Evolutionary conservation across 306 rosid species (phyloP), one percentile per base, ranked within the genome.

Genomic region (Boehmeria nivea): DNA sequence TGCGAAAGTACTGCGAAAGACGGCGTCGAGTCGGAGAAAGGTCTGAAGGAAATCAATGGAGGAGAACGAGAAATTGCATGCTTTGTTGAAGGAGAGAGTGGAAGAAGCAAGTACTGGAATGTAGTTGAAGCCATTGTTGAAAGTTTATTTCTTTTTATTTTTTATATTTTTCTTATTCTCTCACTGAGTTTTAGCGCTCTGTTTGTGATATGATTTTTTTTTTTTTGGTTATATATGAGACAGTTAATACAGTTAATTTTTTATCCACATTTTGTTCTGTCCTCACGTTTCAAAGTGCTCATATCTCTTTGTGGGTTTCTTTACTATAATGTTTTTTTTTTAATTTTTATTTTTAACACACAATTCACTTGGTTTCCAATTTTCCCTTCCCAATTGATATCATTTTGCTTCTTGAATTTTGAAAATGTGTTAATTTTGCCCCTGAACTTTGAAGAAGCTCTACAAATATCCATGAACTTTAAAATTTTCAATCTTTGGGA

Each of bases 51-150:
- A 58, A 61, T 8, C 54, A 59, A 71, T 55, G 78, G 61, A 71
- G 39, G 5, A 43, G 68, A 44, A 49, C 64, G 26, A 37, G 48
- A 55, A 69, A 27, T 20, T 25, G 54, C 39, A n/a, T 65, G 88
- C 51, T 74, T 82, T 1, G 68, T 51, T 37, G 81, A 60, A 70
- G 79, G 76, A 68, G 76, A 68, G 42, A 72, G 75, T 13, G 93
- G 93, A 77, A 49, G 33, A 14, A 80, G 60, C 23, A 64, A 53
- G 11, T 83, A 75, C 26, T 78, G 84, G 52, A 78, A 51, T 49
- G 79, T 26, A 33, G 74, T 42, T 5, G 16, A 11, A 68, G 83
- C 75, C 95, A 86, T 74, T 53, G n/a, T n/a, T n/a, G n/a, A 18
- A 6, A 38, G 48, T 21, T 19, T 19, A 3, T 12, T 19, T 36